phyloP scores from a whole-genome alignment of 352 stramenopile species.

The Globisporangium iwayamae region DNA sequence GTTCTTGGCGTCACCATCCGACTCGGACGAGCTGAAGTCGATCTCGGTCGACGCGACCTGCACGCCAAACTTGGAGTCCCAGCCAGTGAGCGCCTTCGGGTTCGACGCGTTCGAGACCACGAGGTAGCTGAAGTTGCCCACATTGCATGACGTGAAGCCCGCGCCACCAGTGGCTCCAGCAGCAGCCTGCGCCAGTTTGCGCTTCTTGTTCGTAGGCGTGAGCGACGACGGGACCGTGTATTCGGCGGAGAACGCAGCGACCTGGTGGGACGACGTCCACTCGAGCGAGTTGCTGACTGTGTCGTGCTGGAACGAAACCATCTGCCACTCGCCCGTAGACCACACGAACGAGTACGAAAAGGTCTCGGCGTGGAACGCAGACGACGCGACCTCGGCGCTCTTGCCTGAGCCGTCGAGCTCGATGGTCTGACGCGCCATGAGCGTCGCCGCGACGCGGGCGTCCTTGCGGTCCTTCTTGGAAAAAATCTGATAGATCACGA shows the following conservation, averaged over 20 bases:
- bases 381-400: slow-evolving; percentile 28
- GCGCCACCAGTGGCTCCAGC: not conserved
- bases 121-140: slow-evolving; percentile 59
- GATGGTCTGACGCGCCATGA: slow-evolving; percentile 33
- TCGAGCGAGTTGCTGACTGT: slow-evolving; percentile 40
- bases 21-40: slow-evolving; percentile 21
- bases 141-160: slow-evolving; percentile 30
- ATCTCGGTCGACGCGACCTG: slow-evolving; percentile 53
- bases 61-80: slow-evolving; percentile 76
- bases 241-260: slow-evolving; percentile 28
- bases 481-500: slow-evolving; percentile 56
- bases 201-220: slow-evolving; percentile 50
- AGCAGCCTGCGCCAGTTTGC: slow-evolving; percentile 38
- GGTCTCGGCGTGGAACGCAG: slow-evolving; percentile 67
- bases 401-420: slow-evolving; percentile 5
- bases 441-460: slow-evolving; percentile 27
- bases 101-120: slow-evolving; percentile 36
- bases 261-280: slow-evolving; percentile 33
- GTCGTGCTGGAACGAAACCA: slow-evolving; percentile 44
- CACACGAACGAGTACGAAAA: slow-evolving; percentile 69
- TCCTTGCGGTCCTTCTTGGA: slow-evolving; percentile 34
- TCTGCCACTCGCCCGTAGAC: slow-evolving; percentile 53
- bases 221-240: slow-evolving; percentile 20
- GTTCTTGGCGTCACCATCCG: slow-evolving; percentile 23
- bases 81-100: slow-evolving; percentile 44